Percentiles rank a stretch among this genome's conserved stretches.
phyloP scores from a whole-genome alignment of 768 basidiomycete genomes.

The Pleurotus tuber-regium region DNA sequence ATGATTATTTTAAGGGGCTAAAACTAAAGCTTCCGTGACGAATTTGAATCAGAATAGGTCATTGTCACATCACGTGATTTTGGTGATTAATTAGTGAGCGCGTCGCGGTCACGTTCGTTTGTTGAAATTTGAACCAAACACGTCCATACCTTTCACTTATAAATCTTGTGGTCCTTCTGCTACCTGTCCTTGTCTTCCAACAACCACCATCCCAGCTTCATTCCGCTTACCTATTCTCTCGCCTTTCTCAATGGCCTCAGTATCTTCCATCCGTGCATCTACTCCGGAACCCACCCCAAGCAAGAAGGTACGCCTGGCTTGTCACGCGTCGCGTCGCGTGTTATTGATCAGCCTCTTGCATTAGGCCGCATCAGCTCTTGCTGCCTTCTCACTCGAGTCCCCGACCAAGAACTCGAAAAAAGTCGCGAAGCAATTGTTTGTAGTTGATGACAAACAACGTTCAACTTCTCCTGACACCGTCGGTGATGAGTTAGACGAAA shows the following conservation, averaged over 20 bases:
- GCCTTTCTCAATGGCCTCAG: constrained; percentile 1
- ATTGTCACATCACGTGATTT: constrained; percentile 1
- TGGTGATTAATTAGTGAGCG: constrained; percentile 1
- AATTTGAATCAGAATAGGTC: background rate
- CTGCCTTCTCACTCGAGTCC: constrained; percentile 29
- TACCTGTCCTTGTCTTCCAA: constrained; percentile 11
- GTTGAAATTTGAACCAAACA: constrained; percentile 13
- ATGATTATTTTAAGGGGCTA: too few species aligned
- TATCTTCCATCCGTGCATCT: background rate
- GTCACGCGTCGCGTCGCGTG: background rate
- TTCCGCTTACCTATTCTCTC: background rate
- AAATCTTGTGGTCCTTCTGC: constrained; percentile 12
- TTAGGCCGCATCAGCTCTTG: constrained; percentile 26
- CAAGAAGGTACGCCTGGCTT: constrained; percentile 27
- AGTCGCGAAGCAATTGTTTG: constrained; percentile 3
- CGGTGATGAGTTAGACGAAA: constrained; percentile 11
- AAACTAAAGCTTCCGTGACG: too few species aligned
- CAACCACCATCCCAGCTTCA: background rate
- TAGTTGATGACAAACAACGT: constrained; percentile 29
- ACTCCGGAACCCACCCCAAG: constrained; percentile 26
- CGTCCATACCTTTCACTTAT: constrained; percentile 9
- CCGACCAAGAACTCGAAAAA: constrained; percentile 21
- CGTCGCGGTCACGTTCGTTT: constrained; percentile 14
- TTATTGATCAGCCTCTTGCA: constrained; percentile 8
- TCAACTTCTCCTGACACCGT: constrained; percentile 26